Conservation (phyloP, 2,329 filamentous ascomycete species). For the Fusarium begoniae region DNA sequence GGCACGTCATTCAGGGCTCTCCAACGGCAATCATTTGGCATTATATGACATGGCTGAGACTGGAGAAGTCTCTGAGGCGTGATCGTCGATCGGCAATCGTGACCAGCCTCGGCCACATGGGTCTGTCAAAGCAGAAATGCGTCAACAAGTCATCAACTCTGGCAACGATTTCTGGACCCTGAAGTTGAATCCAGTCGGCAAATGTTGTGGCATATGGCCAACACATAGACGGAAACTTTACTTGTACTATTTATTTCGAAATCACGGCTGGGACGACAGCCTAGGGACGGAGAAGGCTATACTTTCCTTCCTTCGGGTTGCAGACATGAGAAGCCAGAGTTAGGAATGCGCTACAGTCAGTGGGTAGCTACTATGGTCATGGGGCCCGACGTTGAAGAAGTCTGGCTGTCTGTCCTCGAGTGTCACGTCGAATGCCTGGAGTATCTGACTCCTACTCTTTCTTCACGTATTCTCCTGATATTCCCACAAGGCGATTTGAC, state of each 20-base stretch:
- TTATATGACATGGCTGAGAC: slow-evolving; percentile 14
- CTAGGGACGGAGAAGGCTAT: neutral
- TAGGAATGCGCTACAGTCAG: neutral
- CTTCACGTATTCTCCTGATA: neutral
- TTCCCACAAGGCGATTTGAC: slow-evolving; percentile 3
- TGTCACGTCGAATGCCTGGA: neutral
- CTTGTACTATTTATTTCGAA: neutral
- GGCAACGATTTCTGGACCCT: neutral
- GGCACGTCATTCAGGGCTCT: slow-evolving; percentile 30
- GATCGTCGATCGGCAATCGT: slow-evolving; percentile 43
- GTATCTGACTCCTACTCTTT: neutral
- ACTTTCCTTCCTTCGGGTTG: neutral
- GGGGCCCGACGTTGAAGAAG: neutral
- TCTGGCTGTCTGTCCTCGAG: neutral
- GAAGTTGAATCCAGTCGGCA: neutral
- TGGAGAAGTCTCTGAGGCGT: slow-evolving; percentile 12
- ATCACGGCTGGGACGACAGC: neutral
- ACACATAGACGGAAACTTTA: neutral
- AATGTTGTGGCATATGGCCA: neutral
- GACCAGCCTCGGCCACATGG: slow-evolving; percentile 19
- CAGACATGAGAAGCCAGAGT: neutral
- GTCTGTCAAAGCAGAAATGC: slow-evolving; percentile 15
- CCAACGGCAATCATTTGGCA: neutral
- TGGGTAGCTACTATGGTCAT: neutral
- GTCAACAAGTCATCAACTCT: slow-evolving; percentile 7